These are phyloP conservation scores for Halophytophthora polymorphica DNA, from an alignment of 352 stramenopile genomes.

Conservation along the genomic window DNA sequence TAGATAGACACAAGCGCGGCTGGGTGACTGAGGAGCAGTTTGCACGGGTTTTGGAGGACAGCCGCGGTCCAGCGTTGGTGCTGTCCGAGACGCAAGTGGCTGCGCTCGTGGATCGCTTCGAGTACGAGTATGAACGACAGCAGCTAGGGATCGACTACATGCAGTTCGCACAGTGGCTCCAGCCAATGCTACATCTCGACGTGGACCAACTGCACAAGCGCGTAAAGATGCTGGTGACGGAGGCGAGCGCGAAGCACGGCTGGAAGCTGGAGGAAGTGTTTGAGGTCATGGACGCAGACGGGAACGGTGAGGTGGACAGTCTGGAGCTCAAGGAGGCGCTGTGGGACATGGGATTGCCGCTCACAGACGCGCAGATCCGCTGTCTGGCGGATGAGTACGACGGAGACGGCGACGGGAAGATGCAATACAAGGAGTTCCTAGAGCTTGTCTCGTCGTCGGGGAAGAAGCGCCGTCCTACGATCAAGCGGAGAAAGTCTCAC, in stretches of 20 bases:
- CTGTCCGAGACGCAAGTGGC: conserved; percentile 33
- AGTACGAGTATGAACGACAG: conserved; percentile 63
- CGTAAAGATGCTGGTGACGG: conserved; percentile 42
- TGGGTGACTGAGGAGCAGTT: conserved; percentile 53
- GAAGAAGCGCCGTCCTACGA: conserved; percentile 4
- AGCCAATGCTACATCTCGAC: conserved; percentile 62
- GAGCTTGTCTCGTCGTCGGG: conserved; percentile 32
- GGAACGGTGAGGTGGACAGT: conserved; percentile 47
- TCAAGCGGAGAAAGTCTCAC: conserved; percentile 17
- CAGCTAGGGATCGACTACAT: conserved; percentile 63
- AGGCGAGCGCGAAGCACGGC: conserved; percentile 28
- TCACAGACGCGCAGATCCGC: conserved; percentile 63
- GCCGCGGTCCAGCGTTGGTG: conserved; percentile 33
- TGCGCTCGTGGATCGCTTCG: conserved; percentile 49
- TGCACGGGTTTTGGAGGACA: conserved; percentile 20
- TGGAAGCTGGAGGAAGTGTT: conserved; percentile 63
- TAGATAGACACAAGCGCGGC: conserved; percentile 54
- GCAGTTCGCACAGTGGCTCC: conserved; percentile 65
- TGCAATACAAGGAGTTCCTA: conserved; percentile 61
- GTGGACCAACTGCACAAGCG: conserved; percentile 47
- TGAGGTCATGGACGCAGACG: conserved; percentile 54
- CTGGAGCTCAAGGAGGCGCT: conserved; percentile 56
- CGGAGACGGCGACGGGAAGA: conserved; percentile 50
- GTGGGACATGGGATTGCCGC: conserved; percentile 55
- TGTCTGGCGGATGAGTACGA: conserved; percentile 70